Percentiles rank a stretch among this genome's conserved stretches.
phyloP scores from a whole-genome alignment of 345 rosid genomes.

The Pistacia integerrima region DNA sequence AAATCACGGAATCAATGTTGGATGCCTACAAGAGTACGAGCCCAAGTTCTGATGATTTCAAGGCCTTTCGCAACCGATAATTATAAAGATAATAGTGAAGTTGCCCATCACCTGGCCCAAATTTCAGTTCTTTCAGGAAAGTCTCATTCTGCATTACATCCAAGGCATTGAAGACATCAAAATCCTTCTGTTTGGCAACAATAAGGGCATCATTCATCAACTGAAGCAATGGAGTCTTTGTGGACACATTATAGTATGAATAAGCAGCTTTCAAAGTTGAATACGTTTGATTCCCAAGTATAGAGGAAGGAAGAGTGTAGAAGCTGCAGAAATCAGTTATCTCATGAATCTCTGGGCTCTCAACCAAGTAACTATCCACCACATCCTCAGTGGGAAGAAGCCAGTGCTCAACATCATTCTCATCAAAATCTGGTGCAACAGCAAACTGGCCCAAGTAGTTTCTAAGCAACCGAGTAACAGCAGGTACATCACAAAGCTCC shows the following conservation, averaged over 20 bases:
- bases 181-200: conserved; percentile 79
- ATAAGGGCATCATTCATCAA: conserved; percentile 88
- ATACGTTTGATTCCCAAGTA: conserved; percentile 83
- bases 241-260: conserved; percentile 85
- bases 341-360: conserved; percentile 80
- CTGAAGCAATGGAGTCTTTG: conserved; percentile 83
- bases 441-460: conserved; percentile 67
- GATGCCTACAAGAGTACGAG: conserved; percentile 71
- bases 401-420: conserved; percentile 89
- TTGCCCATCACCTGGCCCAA: conserved; percentile 94
- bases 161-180: conserved; percentile 86
- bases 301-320: conserved; percentile 91
- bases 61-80: conserved; percentile 56
- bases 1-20: conserved; percentile 2
- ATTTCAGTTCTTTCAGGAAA: conserved; percentile 89
- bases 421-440: conserved; percentile 89
- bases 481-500: conserved; percentile 86
- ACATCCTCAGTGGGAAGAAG: conserved; percentile 82
- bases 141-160: conserved; percentile 93
- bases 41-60: conserved; percentile 80
- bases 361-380: conserved; percentile 82
- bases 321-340: conserved; percentile 95
- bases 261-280: conserved; percentile 85
- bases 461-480: conserved; percentile 78
- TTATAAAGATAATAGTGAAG: conserved; percentile 92